Percentiles rank a stretch among this genome's conserved stretches.
Evolutionary conservation across 2,329 filamentous ascomycete genomes (phyloP).

Genomic region (Fusarium sp.): DNA sequence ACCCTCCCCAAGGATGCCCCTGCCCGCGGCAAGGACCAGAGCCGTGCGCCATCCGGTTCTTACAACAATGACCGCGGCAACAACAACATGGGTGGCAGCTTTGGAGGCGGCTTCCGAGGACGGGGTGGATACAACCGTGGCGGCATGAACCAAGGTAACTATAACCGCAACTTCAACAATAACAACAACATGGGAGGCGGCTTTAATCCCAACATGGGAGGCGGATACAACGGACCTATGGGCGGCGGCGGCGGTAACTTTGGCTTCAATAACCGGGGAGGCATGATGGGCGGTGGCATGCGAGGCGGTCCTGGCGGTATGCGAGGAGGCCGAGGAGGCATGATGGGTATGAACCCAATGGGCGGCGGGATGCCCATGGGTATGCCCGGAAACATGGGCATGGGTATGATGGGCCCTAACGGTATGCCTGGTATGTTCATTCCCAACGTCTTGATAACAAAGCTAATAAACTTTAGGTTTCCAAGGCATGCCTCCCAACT

Average conservation of each 20-base stretch:
- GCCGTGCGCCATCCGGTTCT: constrained; percentile 61
- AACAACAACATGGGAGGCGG: constrained; percentile 53
- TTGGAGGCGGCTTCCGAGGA: constrained; percentile 62
- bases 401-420: constrained; percentile 63
- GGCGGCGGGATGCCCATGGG: constrained; percentile 60
- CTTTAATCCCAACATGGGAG: constrained; percentile 57
- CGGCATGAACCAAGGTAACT: constrained; percentile 59
- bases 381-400: constrained; percentile 67
- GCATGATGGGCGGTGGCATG: constrained; percentile 58
- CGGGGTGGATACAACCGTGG: constrained; percentile 57
- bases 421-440: constrained; percentile 50
- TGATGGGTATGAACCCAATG: constrained; percentile 60
- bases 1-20: constrained; percentile 91
- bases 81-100: constrained; percentile 54
- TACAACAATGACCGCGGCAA: constrained; percentile 60
- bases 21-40: constrained; percentile 65
- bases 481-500: constrained; percentile 73
- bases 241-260: constrained; percentile 61
- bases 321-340: constrained; percentile 59
- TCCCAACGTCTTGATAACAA: not conserved
- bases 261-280: constrained; percentile 59
- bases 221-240: constrained; percentile 61
- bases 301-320: constrained; percentile 60
- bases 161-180: constrained; percentile 56
- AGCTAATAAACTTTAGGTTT: constrained; percentile 60